A percentile compares a stretch with the other conserved stretches of the same genome.
These are phyloP conservation scores for Euphorbia tirucalli DNA, from an alignment of 345 rosid genomes.

Conservation along the genomic window DNA sequence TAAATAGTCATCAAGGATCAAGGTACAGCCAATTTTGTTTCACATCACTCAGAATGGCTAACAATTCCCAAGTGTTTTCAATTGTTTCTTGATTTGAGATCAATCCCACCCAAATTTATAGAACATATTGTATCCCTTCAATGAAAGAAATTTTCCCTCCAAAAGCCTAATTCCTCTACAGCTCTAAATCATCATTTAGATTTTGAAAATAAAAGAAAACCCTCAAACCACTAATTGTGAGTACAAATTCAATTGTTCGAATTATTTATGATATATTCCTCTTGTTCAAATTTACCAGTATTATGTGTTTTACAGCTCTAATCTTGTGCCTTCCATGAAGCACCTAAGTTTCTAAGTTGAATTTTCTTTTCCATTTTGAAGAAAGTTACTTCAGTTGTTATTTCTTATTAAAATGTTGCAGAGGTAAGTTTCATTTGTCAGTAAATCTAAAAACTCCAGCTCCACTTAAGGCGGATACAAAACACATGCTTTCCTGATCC, in stretches of 20 bases:
- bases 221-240: neutral
- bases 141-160: neutral
- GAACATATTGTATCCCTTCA: neutral
- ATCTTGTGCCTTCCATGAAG: neutral
- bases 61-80: neutral
- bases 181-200: neutral
- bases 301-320: neutral
- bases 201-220: neutral
- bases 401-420: neutral
- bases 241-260: neutral
- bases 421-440: neutral
- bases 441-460: neutral
- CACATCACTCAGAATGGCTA: neutral
- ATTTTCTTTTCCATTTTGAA: neutral
- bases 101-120: neutral
- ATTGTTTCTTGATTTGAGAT: neutral
- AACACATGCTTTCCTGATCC: neutral
- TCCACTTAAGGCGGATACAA: neutral
- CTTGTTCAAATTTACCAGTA: neutral
- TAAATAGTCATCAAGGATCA: neutral
- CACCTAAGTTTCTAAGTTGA: neutral
- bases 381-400: neutral
- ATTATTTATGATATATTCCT: too few species aligned
- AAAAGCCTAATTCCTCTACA: neutral
- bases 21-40: neutral